Percentiles rank a stretch among this genome's conserved stretches.
phyloP scores from a whole-genome alignment of 805 yeast genomes.

The Deakozyma indianensis region DNA sequence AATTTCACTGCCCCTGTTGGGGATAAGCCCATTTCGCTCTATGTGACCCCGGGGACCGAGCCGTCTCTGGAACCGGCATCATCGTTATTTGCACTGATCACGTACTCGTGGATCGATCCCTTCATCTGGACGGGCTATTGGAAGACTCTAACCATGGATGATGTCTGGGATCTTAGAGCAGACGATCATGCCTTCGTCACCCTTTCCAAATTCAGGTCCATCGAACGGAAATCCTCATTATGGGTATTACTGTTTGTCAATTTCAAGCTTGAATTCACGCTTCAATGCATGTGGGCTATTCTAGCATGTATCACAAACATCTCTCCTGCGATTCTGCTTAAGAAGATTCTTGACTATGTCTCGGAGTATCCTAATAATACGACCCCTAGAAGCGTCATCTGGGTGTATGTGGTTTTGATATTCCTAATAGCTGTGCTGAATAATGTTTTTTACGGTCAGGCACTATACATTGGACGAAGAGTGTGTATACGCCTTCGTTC shows the following conservation, averaged over 20 bases:
- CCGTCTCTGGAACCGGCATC: conserved; percentile 72
- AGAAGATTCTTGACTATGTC: conserved; percentile 59
- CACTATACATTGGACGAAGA: conserved; percentile 79
- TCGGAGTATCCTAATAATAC: conserved; percentile 78
- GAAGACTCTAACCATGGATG: conserved; percentile 38
- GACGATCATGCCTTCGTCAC: conserved; percentile 82
- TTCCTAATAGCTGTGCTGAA: conserved; percentile 45
- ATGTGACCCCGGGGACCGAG: conserved; percentile 26
- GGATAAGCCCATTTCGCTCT: conserved; percentile 43
- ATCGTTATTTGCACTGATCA: conserved; percentile 42
- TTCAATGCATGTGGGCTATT: too few relatives aligned
- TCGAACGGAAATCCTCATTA: too few relatives aligned
- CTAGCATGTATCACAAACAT: too few relatives aligned
- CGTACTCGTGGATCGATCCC: conserved; percentile 66
- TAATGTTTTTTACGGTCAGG: conserved; percentile 59
- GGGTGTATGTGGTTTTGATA: conserved; percentile 74
- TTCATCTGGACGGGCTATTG: conserved; percentile 56
- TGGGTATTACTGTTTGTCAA: too few relatives aligned
- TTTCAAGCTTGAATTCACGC: too few relatives aligned
- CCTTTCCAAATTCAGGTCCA: too few relatives aligned
- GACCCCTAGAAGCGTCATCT: conserved; percentile 56
- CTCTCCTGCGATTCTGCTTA: conserved; percentile 62
- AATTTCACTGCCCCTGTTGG: conserved; percentile 51
- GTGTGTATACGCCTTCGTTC: conserved; percentile 86
- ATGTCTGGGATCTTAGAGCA: conserved; percentile 72